A percentile compares a stretch with the other conserved stretches of the same genome.
These are phyloP conservation scores for Stemphylium beticola DNA, from an alignment of 2,329 filamentous ascomycete genomes.

Conservation along the genomic window DNA sequence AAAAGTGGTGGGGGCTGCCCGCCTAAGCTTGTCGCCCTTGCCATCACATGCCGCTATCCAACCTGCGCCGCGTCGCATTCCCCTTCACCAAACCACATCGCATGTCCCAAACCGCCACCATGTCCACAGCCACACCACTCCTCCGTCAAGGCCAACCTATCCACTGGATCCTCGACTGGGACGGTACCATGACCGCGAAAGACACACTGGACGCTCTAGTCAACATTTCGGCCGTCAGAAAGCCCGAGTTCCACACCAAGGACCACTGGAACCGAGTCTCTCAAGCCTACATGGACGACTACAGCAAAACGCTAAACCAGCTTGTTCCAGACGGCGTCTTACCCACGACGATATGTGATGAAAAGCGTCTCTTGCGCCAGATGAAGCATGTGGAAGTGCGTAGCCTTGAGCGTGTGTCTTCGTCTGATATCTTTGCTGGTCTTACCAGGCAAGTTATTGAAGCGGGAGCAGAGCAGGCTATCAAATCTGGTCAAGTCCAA, in stretches of 20 bases:
- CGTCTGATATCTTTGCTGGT: slow-evolving; percentile 49
- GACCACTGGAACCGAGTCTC: slow-evolving; percentile 49
- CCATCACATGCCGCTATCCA: neutral
- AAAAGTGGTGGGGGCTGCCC: no score
- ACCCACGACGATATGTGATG: slow-evolving; percentile 42
- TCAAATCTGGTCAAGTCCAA: slow-evolving; percentile 40
- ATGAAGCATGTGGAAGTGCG: slow-evolving; percentile 48
- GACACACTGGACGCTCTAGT: slow-evolving; percentile 55
- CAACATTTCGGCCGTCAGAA: slow-evolving; percentile 43
- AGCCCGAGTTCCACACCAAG: slow-evolving; percentile 24
- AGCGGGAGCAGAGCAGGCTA: slow-evolving; percentile 29
- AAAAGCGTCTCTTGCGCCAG: slow-evolving; percentile 47
- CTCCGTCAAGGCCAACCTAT: slow-evolving; percentile 21
- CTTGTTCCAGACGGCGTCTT: slow-evolving; percentile 33
- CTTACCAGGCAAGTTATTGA: slow-evolving; percentile 42
- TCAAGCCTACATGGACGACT: slow-evolving; percentile 52
- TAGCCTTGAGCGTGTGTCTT: slow-evolving; percentile 50
- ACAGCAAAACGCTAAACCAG: slow-evolving; percentile 37
- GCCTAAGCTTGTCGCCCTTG: no score
- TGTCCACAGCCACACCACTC: slow-evolving; percentile 12
- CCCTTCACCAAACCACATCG: neutral
- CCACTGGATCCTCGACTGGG: slow-evolving; percentile 55
- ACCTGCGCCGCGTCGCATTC: neutral
- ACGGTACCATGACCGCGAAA: slow-evolving; percentile 54
- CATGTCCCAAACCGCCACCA: slow-evolving; percentile 6